Evolutionary conservation across 768 basidiomycete genomes (phyloP).

Genomic region (Boletus reticulatus): DNA sequence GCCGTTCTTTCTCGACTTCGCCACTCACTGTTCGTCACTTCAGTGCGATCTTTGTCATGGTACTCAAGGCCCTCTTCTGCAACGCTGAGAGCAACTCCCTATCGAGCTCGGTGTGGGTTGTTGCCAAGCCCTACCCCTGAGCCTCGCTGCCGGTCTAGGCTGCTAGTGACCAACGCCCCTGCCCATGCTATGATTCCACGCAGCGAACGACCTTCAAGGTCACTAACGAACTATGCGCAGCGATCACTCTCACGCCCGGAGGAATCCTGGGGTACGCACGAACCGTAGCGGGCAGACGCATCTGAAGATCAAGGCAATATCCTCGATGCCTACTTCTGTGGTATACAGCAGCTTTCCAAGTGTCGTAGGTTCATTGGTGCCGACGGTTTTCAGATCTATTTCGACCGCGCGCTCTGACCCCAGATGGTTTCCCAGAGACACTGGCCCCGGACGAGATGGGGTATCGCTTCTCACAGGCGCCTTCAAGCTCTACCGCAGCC

Average conservation of each 20-base stretch:
- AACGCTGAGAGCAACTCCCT: conserved; percentile 19
- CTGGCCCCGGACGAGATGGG: conserved; percentile 13
- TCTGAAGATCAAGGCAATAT: conserved; percentile 34
- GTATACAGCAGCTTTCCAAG: conserved; percentile 17
- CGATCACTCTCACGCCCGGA: conserved; percentile 16
- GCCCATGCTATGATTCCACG: conserved; percentile 56
- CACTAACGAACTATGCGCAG: conserved; percentile 8
- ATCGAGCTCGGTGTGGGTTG: conserved; percentile 32
- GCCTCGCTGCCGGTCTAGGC: conserved; percentile 19
- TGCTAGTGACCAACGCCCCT: conserved; percentile 55
- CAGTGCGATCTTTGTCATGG: conserved; percentile 18
- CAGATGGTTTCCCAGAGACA: conserved; percentile 20
- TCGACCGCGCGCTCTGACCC: conserved; percentile 8
- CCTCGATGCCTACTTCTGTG: conserved; percentile 42
- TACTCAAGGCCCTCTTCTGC: conserved; percentile 30
- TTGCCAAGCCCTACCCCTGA: conserved; percentile 23
- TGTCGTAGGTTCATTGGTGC: neutral
- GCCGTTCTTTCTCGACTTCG: neutral
- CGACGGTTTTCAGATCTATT: conserved; percentile 23
- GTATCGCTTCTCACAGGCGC: conserved; percentile 7
- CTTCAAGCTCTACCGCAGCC: conserved; percentile 4
- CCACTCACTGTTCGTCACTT: conserved; percentile 1
- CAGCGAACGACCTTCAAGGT: conserved; percentile 15
- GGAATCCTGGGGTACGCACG: conserved; percentile 13
- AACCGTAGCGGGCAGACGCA: conserved; percentile 23